phyloP scores from a whole-genome alignment of 768 basidiomycete species.

The Mycena floridula region DNA sequence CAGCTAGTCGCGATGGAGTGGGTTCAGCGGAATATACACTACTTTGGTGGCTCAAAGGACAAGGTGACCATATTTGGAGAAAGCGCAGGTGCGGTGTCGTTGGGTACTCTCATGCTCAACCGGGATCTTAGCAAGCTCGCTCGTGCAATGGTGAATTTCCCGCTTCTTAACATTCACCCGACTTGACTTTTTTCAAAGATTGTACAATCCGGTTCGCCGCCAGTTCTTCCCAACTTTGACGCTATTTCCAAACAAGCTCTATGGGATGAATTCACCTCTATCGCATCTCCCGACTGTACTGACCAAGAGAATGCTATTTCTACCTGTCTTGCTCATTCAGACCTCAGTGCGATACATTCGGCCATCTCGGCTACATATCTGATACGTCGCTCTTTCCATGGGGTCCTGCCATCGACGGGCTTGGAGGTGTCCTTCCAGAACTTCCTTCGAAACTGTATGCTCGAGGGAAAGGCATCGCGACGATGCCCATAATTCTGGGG shows the following conservation, averaged over 20 bases:
- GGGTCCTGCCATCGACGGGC: conserved; percentile 6
- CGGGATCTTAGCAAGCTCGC: conserved; percentile 6
- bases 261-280: conserved; percentile 6
- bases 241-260: background rate
- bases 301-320: background rate
- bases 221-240: background rate
- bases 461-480: background rate
- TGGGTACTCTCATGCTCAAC: too few species aligned
- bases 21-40: conserved; percentile 23
- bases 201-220: conserved; percentile 7
- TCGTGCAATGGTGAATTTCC: too few species aligned
- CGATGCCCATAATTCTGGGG: conserved; percentile 8
- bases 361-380: background rate
- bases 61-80: conserved; percentile 26
- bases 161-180: background rate
- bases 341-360: background rate
- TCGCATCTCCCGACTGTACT: background rate
- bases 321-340: background rate
- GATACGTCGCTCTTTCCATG: conserved; percentile 2
- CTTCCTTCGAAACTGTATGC: too few species aligned
- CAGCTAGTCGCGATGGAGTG: conserved; percentile 22
- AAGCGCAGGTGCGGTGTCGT: conserved; percentile 27
- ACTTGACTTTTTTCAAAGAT: conserved; percentile 2
- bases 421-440: too few species aligned
- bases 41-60: conserved; percentile 28